Base-by-base conservation (phyloP, 805 yeast genomes). In the Monosporozyma aquatica region DNA sequence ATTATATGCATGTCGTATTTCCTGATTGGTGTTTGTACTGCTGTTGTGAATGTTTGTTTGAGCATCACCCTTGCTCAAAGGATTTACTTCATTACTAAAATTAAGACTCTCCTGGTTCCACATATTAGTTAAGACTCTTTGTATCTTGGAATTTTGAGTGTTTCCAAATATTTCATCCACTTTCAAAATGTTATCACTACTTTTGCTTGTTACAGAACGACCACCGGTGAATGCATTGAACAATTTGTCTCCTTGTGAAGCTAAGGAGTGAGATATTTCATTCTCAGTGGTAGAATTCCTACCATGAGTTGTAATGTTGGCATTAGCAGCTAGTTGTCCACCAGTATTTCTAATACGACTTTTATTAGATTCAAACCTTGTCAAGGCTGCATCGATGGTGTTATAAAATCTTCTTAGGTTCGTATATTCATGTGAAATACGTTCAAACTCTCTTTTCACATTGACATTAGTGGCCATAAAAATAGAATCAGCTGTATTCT, bases 371-470 rank as follows among this genome's bases (percentile, higher is more conserved):
- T 68, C 68, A 4, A 75, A 53, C 46, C 92, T 65, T 35, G 71
- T 68, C 24, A 85, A 59, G 2, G 86, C 74, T 38, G 77, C 82
- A 5, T 74, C 72, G 2, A 83, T 64, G 1, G 95, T 95, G 49
- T 85, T 85, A 30, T 67, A 65, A 59, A 80, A 75, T 46, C 92
- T 68, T 54, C 87, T 65, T 0, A 82, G 79, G 49, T 75, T 81
- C 34, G 78, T 65, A 49, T 78, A 82, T 54, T 85, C 95, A 47
- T 89, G 69, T 11, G 87, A 76, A 25, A 83, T 71, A 47, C 85
- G 70, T 58, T 86, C 95, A 54, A 78, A 82, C 55, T 83, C 92
- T n/a, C 86, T 72, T 49, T 85, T 71, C 6, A 76, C 70, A 47
- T 75, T 81, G 17, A 80, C 65, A 39, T 64, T 73, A 6, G 78